These are phyloP conservation scores for Babesia ovis DNA, from an alignment of 169 alveolate genomes.

Conservation along the genomic window DNA sequence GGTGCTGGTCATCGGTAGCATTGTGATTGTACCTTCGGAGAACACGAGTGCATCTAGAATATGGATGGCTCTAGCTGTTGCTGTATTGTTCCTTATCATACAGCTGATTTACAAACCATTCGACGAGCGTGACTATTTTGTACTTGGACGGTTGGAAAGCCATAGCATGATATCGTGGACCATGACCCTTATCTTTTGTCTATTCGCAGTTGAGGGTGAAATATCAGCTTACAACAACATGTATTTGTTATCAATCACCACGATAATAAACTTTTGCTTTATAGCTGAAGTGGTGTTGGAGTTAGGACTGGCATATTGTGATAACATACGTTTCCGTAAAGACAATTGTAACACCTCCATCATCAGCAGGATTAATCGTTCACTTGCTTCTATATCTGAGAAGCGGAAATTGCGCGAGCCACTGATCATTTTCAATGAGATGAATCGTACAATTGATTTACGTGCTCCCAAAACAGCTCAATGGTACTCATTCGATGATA, in stretches of 20 bases:
- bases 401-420: constrained; percentile 45
- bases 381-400: constrained; percentile 17
- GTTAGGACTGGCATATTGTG: constrained; percentile 25
- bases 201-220: constrained; percentile 28
- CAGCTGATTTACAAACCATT: constrained; percentile 80
- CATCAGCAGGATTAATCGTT: constrained; percentile 20
- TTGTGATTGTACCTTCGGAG: constrained; percentile 74
- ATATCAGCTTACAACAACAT: constrained; percentile 19
- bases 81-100: constrained; percentile 72
- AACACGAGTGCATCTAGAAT: constrained; percentile 71
- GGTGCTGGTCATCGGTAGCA: constrained; percentile 77
- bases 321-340: constrained; percentile 12
- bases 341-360: neutral
- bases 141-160: constrained; percentile 68
- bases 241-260: neutral
- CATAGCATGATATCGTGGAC: constrained; percentile 78
- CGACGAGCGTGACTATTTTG: constrained; percentile 76
- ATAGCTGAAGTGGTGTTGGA: constrained; percentile 20
- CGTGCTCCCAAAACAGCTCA: neutral
- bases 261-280: constrained; percentile 21
- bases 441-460: constrained; percentile 14
- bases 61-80: constrained; percentile 76
- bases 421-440: constrained; percentile 22
- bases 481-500: constrained; percentile 4
- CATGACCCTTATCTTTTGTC: constrained; percentile 45